A percentile compares a stretch with the other conserved stretches of the same genome.
Conservation (phyloP, 139 green algal species). For the Chloropicon primus region DNA sequence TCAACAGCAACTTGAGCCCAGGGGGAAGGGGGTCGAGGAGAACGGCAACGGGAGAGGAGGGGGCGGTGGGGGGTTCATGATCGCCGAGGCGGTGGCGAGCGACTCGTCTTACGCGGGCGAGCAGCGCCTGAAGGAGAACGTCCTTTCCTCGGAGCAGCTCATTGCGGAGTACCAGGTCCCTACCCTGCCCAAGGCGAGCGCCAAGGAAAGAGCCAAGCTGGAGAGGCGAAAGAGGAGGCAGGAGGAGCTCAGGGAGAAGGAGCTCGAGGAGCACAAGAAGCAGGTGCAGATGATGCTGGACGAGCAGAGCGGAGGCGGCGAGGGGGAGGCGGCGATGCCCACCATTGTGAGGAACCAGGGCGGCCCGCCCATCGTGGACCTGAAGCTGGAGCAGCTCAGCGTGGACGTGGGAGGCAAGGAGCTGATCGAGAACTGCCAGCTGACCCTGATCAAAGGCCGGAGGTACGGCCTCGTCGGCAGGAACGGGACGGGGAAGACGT, state of each 20-base stretch:
- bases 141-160: background rate
- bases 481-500: constrained; percentile 4
- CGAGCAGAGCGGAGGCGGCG: constrained; percentile 30
- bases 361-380: constrained; percentile 37
- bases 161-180: background rate
- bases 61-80: background rate
- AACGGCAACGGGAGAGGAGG: background rate
- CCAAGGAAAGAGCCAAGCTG: background rate
- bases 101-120: background rate
- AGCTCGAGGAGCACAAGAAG: constrained; percentile 49
- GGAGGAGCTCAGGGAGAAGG: constrained; percentile 26
- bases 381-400: constrained; percentile 64
- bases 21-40: too few relatives aligned
- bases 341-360: constrained; percentile 18
- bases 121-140: background rate
- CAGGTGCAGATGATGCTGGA: constrained; percentile 34
- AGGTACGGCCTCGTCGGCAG: constrained; percentile 7
- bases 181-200: background rate
- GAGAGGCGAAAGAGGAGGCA: background rate
- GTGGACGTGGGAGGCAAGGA: constrained; percentile 60
- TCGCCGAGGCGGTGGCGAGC: background rate
- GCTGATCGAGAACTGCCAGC: constrained; percentile 36
- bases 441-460: constrained; percentile 67
- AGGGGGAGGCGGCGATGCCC: constrained; percentile 12
- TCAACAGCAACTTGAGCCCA: too few relatives aligned